Base-by-base conservation (phyloP, 1,284 basidiomycete genomes). In the Irpex sp. region DNA sequence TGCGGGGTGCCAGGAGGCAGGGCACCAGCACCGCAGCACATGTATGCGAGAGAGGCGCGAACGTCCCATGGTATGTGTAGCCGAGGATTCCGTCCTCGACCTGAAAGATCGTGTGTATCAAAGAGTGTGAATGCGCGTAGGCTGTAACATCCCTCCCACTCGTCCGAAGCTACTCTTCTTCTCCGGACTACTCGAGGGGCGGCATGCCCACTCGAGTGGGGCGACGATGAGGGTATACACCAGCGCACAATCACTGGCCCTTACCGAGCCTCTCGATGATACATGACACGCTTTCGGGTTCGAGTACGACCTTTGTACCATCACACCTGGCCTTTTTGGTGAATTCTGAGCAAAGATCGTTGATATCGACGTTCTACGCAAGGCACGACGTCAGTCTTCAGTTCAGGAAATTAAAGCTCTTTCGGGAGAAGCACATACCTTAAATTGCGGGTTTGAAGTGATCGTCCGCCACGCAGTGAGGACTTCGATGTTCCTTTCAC, bases 321-420 rank as follows among this genome's bases (percentile, higher is more conserved):
- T 93, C 91, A 71, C 91, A 93, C 59, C 85, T 81, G 57, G 92
- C 91, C 77, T 93, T 93, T 70, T 76, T 82, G 52, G 89, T 84
- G 71, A 93, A 92, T 74, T 92, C 89, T 7, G 83, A 72, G 71
- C 91, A 93, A 17, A 93, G 78, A 58, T 88, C 81, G 67, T 89
- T 90, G 66, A 93, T 86, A 69, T 93, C 91, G 48, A 84, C 78
- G 67, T 91, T 88, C 88, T 92, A 67, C 37, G 63, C 37, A 17
- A 31, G 40, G 64, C 36, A 57, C 57, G 66, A 60, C 37, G 62
- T 56, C 44, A 61, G 58, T 31, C 60, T 68, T 57, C 61, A 44
- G 13, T 59, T 49, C 9, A 59, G 60, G 57, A 58, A 19, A 58
- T 40, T 15, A 36, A 49, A 31, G 9, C 31, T n/a, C 48, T 11